phyloP scores from a whole-genome alignment of 2,329 filamentous ascomycete species.

The Monilinia polystroma region DNA sequence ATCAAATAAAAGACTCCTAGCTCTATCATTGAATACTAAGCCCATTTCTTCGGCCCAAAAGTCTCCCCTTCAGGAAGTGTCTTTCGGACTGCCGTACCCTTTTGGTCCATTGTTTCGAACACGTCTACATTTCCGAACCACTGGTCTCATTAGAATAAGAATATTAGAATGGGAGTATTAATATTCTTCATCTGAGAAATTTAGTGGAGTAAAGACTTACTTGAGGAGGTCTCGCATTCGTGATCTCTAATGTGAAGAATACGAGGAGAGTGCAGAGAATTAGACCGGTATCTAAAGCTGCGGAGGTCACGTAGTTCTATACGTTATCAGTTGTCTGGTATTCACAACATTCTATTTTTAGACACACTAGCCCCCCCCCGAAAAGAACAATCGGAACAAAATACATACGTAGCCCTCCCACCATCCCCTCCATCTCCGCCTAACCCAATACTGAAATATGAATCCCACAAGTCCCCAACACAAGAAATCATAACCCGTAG shows the following conservation, averaged over 20 bases:
- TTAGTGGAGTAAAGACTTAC: not conserved
- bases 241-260: constrained; percentile 39
- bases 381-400: not conserved
- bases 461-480: constrained; percentile 55
- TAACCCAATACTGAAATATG: constrained; percentile 58
- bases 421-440: constrained; percentile 51
- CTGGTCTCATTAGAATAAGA: not conserved
- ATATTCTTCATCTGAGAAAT: too few relatives aligned
- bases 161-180: not conserved
- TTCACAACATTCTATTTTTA: not conserved
- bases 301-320: constrained; percentile 55
- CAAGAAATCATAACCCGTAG: constrained; percentile 53
- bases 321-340: too few relatives aligned
- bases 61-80: constrained; percentile 18
- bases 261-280: constrained; percentile 66
- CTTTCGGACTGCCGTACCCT: not conserved
- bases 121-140: constrained; percentile 7
- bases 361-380: not conserved
- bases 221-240: not conserved
- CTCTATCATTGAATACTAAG: not conserved
- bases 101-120: constrained; percentile 11
- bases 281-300: constrained; percentile 67
- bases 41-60: constrained; percentile 31
- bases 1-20: not conserved
- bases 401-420: constrained; percentile 62